Evolutionary conservation across 1,139 yeast genomes (phyloP), one percentile per base, ranked within the genome.

Genomic region (Magnusiomyces suaveolens): DNA sequence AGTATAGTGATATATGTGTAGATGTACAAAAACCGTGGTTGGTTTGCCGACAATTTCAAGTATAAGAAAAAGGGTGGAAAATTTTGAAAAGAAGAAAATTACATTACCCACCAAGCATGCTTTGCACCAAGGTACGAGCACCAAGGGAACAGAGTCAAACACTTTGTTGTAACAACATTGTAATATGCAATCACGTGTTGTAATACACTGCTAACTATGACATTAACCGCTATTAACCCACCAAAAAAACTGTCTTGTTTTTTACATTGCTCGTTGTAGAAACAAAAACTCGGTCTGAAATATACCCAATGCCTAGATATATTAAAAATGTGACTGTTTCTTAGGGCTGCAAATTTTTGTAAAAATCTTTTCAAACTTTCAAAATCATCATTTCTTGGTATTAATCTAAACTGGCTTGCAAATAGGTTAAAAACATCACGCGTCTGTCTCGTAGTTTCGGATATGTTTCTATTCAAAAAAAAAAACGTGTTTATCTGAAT

Each of bases 1-100:
- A 48, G 61, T 62, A 50, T 54, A 50, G 52, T 51, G 51, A 38
- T 55, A 43, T 53, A 52, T 55, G 54, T 52, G 56, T 29, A 29
- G 48, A 51, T 56, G 58, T 50, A 53, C 54, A 56, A 55, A 53
- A 53, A 48, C 56, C 54, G 53, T 48, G 51, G 52, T 44, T 52
- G 53, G 54, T 47, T 56, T 49, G 54, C 52, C 55, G 50, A 53
- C 55, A 53, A 43, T 20, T 32, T 18, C 32, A 32, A 43, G 36
- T 21, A 50, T 26, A 46, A 50, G 47, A 50, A 44, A 50, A 51
- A n/a, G 21, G 38, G 39, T 24, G 33, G 44, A 49, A 52, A 47
- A 52, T 3, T 24, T 24, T 43, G 16, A 18, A 25, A 24, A 43
- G 20, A 18, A 43, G 20, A 43, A 43, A 3, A 18, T 18, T 23